Conservation (phyloP, 192 early-diverging fungal species). For the Coemansia furcata region DNA sequence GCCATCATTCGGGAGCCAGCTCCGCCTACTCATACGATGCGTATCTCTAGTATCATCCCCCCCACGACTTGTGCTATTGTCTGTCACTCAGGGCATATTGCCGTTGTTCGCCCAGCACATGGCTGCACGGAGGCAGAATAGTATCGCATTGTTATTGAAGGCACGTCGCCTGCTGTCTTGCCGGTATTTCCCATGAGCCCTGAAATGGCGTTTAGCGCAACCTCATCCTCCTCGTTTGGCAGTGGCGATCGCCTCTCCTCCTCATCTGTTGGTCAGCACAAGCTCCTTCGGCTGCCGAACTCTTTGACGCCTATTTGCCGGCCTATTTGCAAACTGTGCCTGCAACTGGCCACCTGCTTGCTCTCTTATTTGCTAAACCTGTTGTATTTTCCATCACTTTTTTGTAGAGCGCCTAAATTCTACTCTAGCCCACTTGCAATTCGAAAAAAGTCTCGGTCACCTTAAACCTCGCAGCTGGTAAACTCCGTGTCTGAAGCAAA, state of each 20-base stretch:
- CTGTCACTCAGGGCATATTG: not conserved
- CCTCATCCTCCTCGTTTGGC: not conserved
- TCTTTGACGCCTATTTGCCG: not conserved
- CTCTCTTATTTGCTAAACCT: not conserved
- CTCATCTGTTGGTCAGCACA: not conserved
- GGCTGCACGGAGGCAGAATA: slow-evolving; percentile 1
- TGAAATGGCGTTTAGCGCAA: not conserved
- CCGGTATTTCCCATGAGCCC: not conserved
- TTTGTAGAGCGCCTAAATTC: not conserved
- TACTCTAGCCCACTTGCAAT: slow-evolving; percentile 3
- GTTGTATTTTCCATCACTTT: not conserved
- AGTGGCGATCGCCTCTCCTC: not conserved
- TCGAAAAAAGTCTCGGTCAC: not conserved
- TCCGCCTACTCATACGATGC: not conserved
- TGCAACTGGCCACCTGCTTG: not conserved
- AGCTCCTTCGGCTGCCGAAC: not conserved
- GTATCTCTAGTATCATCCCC: not conserved
- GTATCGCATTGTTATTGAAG: not conserved
- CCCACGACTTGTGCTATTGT: not conserved
- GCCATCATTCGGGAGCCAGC: not conserved
- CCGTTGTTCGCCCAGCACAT: slow-evolving; percentile 2
- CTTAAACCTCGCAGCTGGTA: not conserved
- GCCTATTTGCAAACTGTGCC: not conserved
- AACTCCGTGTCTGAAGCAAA: not conserved
- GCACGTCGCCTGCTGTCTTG: not conserved